Evolutionary conservation across 2,329 filamentous ascomycete genomes (phyloP).

Genomic region (Verticillium klebahnii): DNA sequence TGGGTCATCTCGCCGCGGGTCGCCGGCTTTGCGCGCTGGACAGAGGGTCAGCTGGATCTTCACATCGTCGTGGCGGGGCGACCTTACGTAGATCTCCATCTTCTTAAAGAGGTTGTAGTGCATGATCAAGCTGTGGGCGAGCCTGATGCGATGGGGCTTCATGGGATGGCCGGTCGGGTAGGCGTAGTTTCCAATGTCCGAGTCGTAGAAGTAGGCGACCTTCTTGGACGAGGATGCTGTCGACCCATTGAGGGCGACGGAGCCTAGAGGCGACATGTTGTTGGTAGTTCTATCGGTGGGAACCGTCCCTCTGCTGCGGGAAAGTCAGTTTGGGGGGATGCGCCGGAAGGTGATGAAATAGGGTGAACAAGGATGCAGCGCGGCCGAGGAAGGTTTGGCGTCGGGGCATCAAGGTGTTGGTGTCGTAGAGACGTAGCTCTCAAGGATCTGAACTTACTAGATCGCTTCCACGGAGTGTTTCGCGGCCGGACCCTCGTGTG

Average conservation of each 20-base stretch:
- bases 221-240: conserved; percentile 57
- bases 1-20: conserved; percentile 86
- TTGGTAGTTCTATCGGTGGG: neutral
- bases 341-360: neutral
- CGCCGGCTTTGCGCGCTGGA: conserved; percentile 76
- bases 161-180: conserved; percentile 97
- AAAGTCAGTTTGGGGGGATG: neutral
- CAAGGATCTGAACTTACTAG: neutral
- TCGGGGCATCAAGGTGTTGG: neutral
- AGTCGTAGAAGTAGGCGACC: conserved; percentile 98
- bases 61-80: conserved; percentile 26
- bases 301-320: neutral
- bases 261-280: conserved; percentile 27
- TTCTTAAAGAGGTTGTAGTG: conserved; percentile 94
- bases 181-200: conserved; percentile 96
- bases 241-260: conserved; percentile 40
- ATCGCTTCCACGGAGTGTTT: neutral
- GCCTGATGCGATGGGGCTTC: conserved; percentile 94
- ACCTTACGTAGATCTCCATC: conserved; percentile 82
- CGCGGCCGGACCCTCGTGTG: neutral
- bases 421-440: neutral
- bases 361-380: neutral
- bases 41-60: conserved; percentile 2
- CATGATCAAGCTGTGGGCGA: conserved; percentile 94
- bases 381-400: neutral